A percentile compares a stretch with the other conserved stretches of the same genome.
Evolutionary conservation across 2,329 filamentous ascomycete species (phyloP).

Genomic region (Colletotrichum trifolii): DNA sequence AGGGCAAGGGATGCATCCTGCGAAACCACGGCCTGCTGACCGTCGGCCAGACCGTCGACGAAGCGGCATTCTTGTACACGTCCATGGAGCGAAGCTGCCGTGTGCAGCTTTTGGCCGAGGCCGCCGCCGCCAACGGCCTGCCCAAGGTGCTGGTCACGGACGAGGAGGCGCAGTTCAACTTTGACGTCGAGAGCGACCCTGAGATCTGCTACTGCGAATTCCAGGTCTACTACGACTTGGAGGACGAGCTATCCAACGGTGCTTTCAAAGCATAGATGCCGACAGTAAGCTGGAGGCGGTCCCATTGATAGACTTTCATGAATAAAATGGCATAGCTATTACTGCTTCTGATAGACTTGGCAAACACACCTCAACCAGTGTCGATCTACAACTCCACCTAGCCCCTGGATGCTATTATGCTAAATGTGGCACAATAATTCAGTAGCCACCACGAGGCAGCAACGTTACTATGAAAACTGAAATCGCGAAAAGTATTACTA

Average conservation of each 20-base stretch:
- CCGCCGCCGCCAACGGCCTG: conserved; percentile 44
- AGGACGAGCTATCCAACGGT: conserved; percentile 32
- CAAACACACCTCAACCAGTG: too few relatives aligned
- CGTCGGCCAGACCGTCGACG: conserved; percentile 76
- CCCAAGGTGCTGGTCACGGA: conserved; percentile 53
- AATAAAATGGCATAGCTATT: too few relatives aligned
- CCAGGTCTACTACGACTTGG: conserved; percentile 38
- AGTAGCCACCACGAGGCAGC: too few relatives aligned
- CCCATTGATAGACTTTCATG: too few relatives aligned
- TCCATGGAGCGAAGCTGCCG: conserved; percentile 74
- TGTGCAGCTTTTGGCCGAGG: conserved; percentile 74
- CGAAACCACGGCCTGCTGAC: conserved; percentile 79
- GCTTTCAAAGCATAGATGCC: conserved; percentile 30
- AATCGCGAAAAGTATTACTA: neutral
- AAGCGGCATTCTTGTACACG: conserved; percentile 77
- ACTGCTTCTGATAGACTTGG: too few relatives aligned
- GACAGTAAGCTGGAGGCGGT: too few relatives aligned
- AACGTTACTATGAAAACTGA: too few relatives aligned
- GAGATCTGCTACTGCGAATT: conserved; percentile 39
- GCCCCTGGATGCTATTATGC: too few relatives aligned
- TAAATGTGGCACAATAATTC: too few relatives aligned
- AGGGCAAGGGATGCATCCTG: conserved; percentile 71
- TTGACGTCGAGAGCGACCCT: conserved; percentile 37
- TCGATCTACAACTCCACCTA: too few relatives aligned
- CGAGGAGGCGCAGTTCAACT: conserved; percentile 53